Evolutionary conservation across 78 protist species (phyloP).

Genomic region (Dictyostelium citrinum): DNA sequence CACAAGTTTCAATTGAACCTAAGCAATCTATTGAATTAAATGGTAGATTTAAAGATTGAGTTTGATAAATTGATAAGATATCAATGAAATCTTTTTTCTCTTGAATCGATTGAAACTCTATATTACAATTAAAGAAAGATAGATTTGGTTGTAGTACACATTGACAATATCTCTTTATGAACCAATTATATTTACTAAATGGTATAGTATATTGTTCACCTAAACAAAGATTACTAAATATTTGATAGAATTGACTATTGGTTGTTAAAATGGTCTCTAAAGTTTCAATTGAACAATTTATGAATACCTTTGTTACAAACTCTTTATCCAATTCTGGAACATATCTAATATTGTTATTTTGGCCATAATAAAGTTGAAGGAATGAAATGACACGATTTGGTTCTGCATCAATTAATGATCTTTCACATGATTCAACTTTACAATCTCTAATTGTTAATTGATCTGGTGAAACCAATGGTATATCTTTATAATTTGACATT

Average conservation of each 20-base stretch:
- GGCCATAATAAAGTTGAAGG: background rate
- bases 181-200: background rate
- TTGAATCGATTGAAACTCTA: background rate
- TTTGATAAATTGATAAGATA: background rate
- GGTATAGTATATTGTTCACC: background rate
- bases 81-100: conserved; percentile 1
- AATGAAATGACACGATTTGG: background rate
- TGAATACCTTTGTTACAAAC: background rate
- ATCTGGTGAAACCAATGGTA: background rate
- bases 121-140: background rate
- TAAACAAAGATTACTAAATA: background rate
- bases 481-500: background rate
- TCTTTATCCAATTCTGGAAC: background rate
- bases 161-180: background rate
- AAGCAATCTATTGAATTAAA: background rate
- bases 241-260: background rate
- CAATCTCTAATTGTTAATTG: background rate
- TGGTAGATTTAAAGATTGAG: background rate
- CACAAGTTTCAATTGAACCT: background rate
- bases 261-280: background rate
- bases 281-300: background rate
- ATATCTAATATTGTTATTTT: background rate
- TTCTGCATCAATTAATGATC: background rate
- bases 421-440: background rate
- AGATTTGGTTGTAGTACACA: background rate